A percentile compares a stretch with the other conserved stretches of the same genome.
phyloP scores from a whole-genome alignment of 2,329 filamentous ascomycete species.

The Arachnopeziza araneosa region DNA sequence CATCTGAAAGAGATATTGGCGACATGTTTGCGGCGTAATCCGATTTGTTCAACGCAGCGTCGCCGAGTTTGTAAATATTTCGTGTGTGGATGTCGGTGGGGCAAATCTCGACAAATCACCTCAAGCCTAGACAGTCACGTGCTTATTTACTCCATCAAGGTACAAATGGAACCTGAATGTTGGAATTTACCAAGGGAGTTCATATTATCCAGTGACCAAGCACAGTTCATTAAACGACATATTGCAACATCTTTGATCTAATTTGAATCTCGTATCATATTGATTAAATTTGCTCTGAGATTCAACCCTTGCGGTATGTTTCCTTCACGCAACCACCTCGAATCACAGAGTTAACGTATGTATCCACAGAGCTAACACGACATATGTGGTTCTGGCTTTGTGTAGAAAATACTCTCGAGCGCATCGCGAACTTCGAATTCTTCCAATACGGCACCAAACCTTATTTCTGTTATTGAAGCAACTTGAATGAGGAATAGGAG shows the following conservation, averaged over 20 bases:
- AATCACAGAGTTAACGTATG: background rate
- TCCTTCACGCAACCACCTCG: too few relatives aligned
- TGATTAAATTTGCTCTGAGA: too few relatives aligned
- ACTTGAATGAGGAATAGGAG: constrained; percentile 1
- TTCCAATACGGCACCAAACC: constrained; percentile 64
- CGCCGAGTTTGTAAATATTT: background rate
- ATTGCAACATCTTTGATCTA: too few relatives aligned
- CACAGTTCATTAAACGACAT: too few relatives aligned
- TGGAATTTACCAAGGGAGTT: too few relatives aligned
- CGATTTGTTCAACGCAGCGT: background rate
- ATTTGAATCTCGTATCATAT: too few relatives aligned
- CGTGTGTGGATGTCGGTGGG: background rate
- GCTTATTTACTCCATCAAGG: too few relatives aligned
- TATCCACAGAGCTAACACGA: constrained; percentile 2
- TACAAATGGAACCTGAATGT: too few relatives aligned
- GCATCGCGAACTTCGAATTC: constrained; percentile 51
- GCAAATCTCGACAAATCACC: background rate
- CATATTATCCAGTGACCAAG: too few relatives aligned
- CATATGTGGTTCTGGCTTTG: constrained; percentile 17
- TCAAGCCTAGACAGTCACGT: too few relatives aligned
- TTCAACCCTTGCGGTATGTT: too few relatives aligned
- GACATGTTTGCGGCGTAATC: constrained; percentile 37
- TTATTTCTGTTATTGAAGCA: constrained; percentile 28
- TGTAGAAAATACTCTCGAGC: constrained; percentile 27
- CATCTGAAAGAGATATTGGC: constrained; percentile 52